Base-by-base conservation (phyloP, 352 stramenopile species). In the Saprolegnia diclina region DNA sequence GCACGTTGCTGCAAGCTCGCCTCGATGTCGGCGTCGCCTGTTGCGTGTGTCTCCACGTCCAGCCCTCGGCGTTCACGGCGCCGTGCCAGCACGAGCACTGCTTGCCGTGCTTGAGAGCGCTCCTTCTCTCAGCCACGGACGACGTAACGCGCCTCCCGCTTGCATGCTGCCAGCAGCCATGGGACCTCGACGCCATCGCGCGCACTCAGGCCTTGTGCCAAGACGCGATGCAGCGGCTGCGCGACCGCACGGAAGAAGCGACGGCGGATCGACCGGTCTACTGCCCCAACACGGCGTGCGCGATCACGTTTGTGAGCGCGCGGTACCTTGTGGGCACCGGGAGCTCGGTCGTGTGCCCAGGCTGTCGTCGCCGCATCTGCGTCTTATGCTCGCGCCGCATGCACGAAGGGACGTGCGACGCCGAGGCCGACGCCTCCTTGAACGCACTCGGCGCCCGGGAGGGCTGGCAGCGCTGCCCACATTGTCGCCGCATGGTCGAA, bases 401-500 rank as follows among this genome's bases (percentile, higher is more conserved):
- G 42, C 42, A 48, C 42, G 42, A 48, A 48, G 42, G 42, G 13
- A n/a, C 42, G 42, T 48, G 42, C 42, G 11, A n/a, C 13, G 42
- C 4, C 13, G 42, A 3, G 42, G 42, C 42, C 42, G 42, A 48
- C 42, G 42, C 11, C 3, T 4, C 3, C 11, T n/a, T 48, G 42
- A 14, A n/a, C 13, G 42, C 11, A n/a, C 42, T 48, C 42, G 42
- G 42, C 18, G 42, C 13, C 11, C 42, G 42, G 3, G 42, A 48
- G 10, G 42, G 42, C 13, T 48, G 42, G 42, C 37, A 54, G 24
- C n/a, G 37, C 11, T 66, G 57, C 32, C 57, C 57, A 19, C 37
- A 55, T 21, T 66, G 57, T n/a, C 37, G 22, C 3, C 38, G 57
- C 16, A 29, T 52, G 21, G 53, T 66, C 57, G 57, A 66, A 18